phyloP scores from a whole-genome alignment of 2,329 filamentous ascomycete genomes.

The Nothophaeocryptopus gaeumannii region DNA sequence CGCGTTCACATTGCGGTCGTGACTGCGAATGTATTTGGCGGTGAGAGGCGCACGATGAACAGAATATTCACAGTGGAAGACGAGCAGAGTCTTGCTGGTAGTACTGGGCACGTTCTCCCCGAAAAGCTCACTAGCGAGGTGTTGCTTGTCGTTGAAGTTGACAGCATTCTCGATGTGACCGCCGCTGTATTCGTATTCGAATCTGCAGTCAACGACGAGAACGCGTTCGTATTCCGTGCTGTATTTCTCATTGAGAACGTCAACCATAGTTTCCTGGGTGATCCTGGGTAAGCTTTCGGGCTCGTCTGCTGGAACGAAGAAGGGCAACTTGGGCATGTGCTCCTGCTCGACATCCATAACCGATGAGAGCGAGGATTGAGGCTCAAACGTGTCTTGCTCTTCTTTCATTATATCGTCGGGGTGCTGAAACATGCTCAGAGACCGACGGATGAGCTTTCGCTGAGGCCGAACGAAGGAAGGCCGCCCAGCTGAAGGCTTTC shows the following conservation, averaged over 20 bases:
- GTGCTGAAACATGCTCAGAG: conserved; percentile 96
- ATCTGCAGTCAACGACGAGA: conserved; percentile 91
- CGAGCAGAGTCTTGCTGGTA: conserved; percentile 64
- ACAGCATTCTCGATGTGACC: conserved; percentile 90
- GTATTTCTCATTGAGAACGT: conserved; percentile 85
- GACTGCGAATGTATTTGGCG: conserved; percentile 86
- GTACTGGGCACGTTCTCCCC: conserved; percentile 52
- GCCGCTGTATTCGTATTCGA: conserved; percentile 97
- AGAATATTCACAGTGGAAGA: conserved; percentile 98
- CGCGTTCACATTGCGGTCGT: conserved; percentile 80
- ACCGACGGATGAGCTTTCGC: conserved; percentile 84
- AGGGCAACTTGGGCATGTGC: conserved; percentile 72
- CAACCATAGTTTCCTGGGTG: conserved; percentile 72
- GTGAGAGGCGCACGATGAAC: conserved; percentile 94
- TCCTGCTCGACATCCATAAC: conserved; percentile 81
- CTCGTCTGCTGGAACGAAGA: conserved; percentile 76
- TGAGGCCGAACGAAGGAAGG: conserved; percentile 63
- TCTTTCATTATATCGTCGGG: conserved; percentile 82
- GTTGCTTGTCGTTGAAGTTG: conserved; percentile 96
- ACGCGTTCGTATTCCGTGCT: conserved; percentile 72
- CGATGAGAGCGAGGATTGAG: conserved; percentile 57
- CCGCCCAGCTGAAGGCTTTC: conserved; percentile 59
- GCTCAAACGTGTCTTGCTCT: conserved; percentile 61
- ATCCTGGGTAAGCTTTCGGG: conserved; percentile 88
- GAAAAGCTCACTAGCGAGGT: conserved; percentile 77